A percentile compares a stretch with the other conserved stretches of the same genome.
phyloP scores from a whole-genome alignment of 106 monocot genomes.

The Agapanthus africanus region DNA sequence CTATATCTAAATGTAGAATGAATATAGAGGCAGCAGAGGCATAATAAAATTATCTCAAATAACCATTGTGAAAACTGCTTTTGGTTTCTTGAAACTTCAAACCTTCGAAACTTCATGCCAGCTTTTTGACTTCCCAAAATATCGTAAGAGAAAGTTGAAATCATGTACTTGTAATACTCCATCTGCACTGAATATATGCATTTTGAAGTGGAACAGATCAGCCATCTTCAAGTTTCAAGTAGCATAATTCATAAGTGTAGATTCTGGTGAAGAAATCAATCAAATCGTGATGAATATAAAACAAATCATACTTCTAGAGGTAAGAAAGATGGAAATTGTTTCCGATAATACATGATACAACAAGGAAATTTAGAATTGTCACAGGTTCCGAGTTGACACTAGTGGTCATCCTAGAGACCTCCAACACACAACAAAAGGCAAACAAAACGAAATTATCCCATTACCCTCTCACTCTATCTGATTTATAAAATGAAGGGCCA shows the following conservation, averaged over 20 bases:
- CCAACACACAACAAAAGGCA: background rate
- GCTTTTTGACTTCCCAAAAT: conserved; percentile 55
- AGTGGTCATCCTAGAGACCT: background rate
- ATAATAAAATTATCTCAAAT: background rate
- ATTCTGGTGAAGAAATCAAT: background rate
- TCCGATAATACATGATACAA: background rate
- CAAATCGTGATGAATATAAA: background rate
- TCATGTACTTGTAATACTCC: conserved; percentile 52
- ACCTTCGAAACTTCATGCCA: conserved; percentile 80
- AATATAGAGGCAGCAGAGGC: background rate
- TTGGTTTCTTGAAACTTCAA: background rate
- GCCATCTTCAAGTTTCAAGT: background rate
- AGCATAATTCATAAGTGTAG: background rate
- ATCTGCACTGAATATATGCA: conserved; percentile 35
- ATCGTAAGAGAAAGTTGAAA: conserved; percentile 56
- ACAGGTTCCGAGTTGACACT: background rate
- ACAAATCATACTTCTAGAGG: background rate
- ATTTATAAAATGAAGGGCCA: background rate
- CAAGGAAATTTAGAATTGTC: background rate
- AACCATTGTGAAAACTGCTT: background rate
- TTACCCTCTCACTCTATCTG: no score
- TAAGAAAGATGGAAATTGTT: background rate
- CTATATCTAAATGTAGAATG: background rate
- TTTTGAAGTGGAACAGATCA: background rate
- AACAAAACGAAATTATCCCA: no score